Base-by-base conservation (phyloP, 179 eudicot species). In the Silene vulgaris region DNA sequence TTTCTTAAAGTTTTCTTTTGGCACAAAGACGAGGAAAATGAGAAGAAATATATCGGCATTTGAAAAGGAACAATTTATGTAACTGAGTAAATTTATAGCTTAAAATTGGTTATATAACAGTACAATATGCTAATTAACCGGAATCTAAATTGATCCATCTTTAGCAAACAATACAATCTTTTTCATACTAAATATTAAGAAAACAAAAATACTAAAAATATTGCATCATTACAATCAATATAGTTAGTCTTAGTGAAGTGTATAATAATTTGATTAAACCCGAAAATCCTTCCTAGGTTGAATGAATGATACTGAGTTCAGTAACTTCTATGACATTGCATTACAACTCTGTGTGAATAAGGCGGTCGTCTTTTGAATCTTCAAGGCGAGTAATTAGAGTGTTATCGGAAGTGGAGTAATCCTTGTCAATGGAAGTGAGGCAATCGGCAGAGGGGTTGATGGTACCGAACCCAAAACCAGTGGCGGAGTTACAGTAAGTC, bases 401-500 rank as follows among this genome's bases (percentile, higher is more conserved):
- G 35, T 81, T 80, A 70, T 74, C 72, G 40, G 73, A 30, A 67
- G 63, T 60, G 72, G 64, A 72, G 70, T 75, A 80, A 66, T 82
- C 84, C 45, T 82, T 85, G 78, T 85, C 86, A 1, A 74, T 37
- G 45, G 94, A 83, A 40, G 78, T 79, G 72, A 93, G 87, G 76
- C 96, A 90, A 76, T 93, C 96, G 29, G 95, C 96, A 1, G 96
- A 77, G 9, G 97, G 97, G 32, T 89, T 84, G 74, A 93, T 85
- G 30, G 77, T 78, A 50, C 92, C 96, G 43, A 76, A 80, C 17
- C 64, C 77, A 74, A 88, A 76, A 32, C 96, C 96, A 0, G 84
- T 83, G 48, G 83, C 98, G 1, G 96, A 85, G 76, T 88, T 86
- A 83, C 98, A 93, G 75, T 81, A 90, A 3, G 90, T 79, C 81